These are phyloP conservation scores for Cymbomonas tetramitiformis DNA, from an alignment of 139 green algal species.

Conservation along the genomic window DNA sequence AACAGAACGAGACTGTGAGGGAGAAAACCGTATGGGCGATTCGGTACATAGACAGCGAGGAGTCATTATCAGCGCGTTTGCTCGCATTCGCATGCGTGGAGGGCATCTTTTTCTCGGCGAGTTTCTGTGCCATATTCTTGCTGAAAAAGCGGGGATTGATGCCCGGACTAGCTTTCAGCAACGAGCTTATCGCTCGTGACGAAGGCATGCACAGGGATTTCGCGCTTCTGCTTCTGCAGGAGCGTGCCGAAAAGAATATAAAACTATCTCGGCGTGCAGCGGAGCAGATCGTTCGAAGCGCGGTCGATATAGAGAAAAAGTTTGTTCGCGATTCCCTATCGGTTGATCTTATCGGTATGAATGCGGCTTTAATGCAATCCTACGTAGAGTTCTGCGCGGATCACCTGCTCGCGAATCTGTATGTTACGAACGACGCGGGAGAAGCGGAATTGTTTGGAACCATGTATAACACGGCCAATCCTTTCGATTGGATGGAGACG, in stretches of 20 bases:
- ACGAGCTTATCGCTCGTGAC: conserved; percentile 93
- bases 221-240: conserved; percentile 90
- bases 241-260: too few relatives aligned
- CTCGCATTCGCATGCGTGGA: conserved; percentile 91
- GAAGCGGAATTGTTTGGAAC: too few relatives aligned
- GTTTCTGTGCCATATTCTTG: conserved; percentile 97
- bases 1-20: conserved; percentile 73
- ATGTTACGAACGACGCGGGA: conserved; percentile 39
- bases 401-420: conserved; percentile 75
- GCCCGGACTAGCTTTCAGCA: conserved; percentile 94
- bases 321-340: conserved; percentile 78
- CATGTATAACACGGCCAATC: conserved; percentile 66
- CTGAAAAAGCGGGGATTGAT: conserved; percentile 95
- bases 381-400: conserved; percentile 98
- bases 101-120: conserved; percentile 96
- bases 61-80: conserved; percentile 76
- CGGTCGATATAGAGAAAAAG: conserved; percentile 85
- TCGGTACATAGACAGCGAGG: conserved; percentile 73
- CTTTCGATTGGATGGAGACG: conserved; percentile 93
- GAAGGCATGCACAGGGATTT: conserved; percentile 97
- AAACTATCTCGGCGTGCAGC: too few relatives aligned
- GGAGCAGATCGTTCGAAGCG: conserved; percentile 74
- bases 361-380: conserved; percentile 57
- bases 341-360: conserved; percentile 66
- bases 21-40: conserved; percentile 95